These are phyloP conservation scores for Bolboschoenus planiculmis DNA, from an alignment of 176 grass and related monocot genomes.

Conservation along the genomic window DNA sequence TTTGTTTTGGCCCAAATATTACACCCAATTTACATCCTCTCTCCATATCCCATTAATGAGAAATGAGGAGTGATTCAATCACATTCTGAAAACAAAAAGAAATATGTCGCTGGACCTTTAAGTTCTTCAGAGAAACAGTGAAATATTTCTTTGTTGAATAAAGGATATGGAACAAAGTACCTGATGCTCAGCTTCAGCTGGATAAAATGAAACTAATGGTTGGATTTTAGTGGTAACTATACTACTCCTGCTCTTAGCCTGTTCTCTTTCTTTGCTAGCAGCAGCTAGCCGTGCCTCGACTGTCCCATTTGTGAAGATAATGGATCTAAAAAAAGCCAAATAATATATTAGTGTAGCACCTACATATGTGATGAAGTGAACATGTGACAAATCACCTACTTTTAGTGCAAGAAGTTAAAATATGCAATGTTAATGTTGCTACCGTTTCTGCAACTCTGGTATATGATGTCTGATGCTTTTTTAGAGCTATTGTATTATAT, in stretches of 20 bases:
- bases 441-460: background rate
- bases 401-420: background rate
- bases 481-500: background rate
- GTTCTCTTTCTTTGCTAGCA: slow-evolving; percentile 80
- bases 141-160: background rate
- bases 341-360: background rate
- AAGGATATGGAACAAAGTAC: slow-evolving; percentile 25
- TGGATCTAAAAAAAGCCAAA: slow-evolving; percentile 35
- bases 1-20: background rate
- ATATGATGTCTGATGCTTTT: background rate
- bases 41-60: background rate
- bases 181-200: slow-evolving; percentile 92
- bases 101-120: background rate
- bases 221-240: slow-evolving; percentile 85
- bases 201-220: slow-evolving; percentile 56
- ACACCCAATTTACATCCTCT: background rate
- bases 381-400: background rate
- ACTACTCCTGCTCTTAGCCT: slow-evolving; percentile 57
- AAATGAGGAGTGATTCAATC: background rate
- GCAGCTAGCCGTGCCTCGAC: slow-evolving; percentile 59
- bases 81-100: background rate
- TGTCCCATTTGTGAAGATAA: slow-evolving; percentile 82
- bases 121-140: background rate
- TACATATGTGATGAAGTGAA: background rate
- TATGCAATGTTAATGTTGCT: background rate